These are phyloP conservation scores for Aspergillus fumigatiaffinis DNA, from an alignment of 2,329 filamentous ascomycete genomes.

Conservation along the genomic window DNA sequence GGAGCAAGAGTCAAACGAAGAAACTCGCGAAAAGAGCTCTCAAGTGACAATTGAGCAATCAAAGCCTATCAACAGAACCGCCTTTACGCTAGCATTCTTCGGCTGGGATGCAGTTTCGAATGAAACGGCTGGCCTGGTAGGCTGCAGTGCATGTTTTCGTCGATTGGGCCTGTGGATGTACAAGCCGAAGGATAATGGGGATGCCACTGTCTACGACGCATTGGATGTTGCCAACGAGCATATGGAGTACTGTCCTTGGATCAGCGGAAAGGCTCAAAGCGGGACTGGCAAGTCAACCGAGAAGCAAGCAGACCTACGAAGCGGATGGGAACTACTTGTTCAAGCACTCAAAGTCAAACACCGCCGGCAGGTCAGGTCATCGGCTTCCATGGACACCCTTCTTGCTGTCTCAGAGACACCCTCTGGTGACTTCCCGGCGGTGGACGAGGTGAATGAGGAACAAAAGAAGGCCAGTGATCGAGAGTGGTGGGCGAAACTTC, in stretches of 20 bases:
- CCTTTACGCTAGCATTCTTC: conserved; percentile 65
- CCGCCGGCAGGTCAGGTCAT: conserved; percentile 28
- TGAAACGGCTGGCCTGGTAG: conserved; percentile 58
- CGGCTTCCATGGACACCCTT: conserved; percentile 20
- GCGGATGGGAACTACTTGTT: conserved; percentile 45
- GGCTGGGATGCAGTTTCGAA: conserved; percentile 64
- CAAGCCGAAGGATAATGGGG: conserved; percentile 63
- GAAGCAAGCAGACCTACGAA: conserved; percentile 31
- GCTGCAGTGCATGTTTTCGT: conserved; percentile 81
- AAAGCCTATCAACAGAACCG: conserved; percentile 52
- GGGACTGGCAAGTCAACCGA: conserved; percentile 30
- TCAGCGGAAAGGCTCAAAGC: conserved; percentile 61
- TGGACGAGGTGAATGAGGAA: conserved; percentile 39
- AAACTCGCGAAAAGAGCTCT: conserved; percentile 1
- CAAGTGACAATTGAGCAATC: conserved; percentile 7
- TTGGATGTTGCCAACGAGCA: conserved; percentile 70
- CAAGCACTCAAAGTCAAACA: conserved; percentile 41
- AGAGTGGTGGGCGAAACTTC: conserved; percentile 67
- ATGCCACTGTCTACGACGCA: conserved; percentile 38
- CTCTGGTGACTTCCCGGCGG: conserved; percentile 13
- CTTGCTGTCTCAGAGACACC: conserved; percentile 26
- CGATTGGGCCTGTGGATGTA: conserved; percentile 94
- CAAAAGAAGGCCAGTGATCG: conserved; percentile 61
- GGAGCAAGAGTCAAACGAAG: background rate
- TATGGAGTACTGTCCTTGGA: conserved; percentile 81